Evolutionary conservation across 2,329 filamentous ascomycete species (phyloP), one percentile per base, ranked within the genome.

Genomic region (Davidsoniella australis): DNA sequence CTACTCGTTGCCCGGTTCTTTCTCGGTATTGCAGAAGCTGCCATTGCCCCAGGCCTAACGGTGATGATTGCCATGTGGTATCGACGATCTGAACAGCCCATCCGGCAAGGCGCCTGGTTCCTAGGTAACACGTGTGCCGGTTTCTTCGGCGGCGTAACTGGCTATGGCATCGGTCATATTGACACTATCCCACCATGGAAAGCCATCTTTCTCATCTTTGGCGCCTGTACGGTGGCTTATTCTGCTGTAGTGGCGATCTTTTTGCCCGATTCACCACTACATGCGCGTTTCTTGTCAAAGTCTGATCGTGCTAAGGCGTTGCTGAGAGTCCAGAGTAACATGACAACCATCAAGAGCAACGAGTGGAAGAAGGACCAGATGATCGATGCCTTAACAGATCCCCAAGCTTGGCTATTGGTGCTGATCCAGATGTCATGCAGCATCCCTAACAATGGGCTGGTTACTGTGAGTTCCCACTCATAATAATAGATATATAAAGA

Each of bases 151-250:
- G 42, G 42, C 5, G 26, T 49, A 2, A 36, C 44, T 53, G 57
- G 51, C 17, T 60, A 56, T 33, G 57, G 54, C 16, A 59, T 59
- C 40, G 57, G 57, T 20, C 57, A 58, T 29, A 26, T 54, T 1
- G 18, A 47, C 0, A 63, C 66, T 5, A 63, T 75, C 5, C 62
- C 66, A 0, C 59, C 63, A 20, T 77, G 72, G 72, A 72, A 71
- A 66, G 74, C 73, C 52, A 67, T 76, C 29, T 79, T 76, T 60
- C 55, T 77, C 10, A 74, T 78, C 52, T 75, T 76, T 55, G 68
- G 73, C 1, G 68, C 71, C 54, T 66, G 76, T 51, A 73, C 73
- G 18, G 60, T 68, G 18, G 57, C 64, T 17, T 76, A 73, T 68
- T 74, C 29, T 0, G 59, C 77, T 5, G 59, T 70, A 1, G 72